These are phyloP conservation scores for Cutaneotrichosporon sp. DNA, from an alignment of 1,284 basidiomycete genomes.

Conservation along the genomic window DNA sequence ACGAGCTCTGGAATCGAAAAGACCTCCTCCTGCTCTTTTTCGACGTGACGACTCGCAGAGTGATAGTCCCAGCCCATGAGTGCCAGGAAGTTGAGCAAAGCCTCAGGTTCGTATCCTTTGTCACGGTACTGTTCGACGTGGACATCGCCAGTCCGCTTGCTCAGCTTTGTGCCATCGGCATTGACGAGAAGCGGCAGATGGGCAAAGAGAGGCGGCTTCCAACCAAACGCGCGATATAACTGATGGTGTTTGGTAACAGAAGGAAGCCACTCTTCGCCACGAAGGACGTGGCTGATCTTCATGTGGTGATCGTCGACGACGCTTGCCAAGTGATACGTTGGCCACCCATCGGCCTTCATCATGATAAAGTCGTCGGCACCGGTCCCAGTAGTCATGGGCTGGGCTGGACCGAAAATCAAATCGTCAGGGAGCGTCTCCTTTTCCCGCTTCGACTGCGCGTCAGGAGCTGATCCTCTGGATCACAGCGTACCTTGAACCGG, in stretches of 20 bases:
- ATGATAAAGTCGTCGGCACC: constrained; percentile 77
- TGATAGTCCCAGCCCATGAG: constrained; percentile 83
- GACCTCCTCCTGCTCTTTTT: constrained; percentile 26
- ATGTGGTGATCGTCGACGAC: constrained; percentile 95
- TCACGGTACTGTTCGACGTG: constrained; percentile 77
- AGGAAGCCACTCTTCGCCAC: constrained; percentile 95
- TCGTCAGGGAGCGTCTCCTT: constrained; percentile 21
- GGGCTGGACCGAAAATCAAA: constrained; percentile 31
- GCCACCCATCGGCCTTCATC: constrained; percentile 85
- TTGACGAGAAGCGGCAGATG: constrained; percentile 90
- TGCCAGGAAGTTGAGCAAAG: constrained; percentile 87
- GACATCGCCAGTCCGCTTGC: constrained; percentile 86
- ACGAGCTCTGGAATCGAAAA: constrained; percentile 41
- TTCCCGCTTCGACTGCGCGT: constrained; percentile 18
- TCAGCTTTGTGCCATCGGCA: constrained; percentile 87
- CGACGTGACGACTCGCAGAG: constrained; percentile 13
- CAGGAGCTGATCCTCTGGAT: not conserved
- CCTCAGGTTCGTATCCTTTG: constrained; percentile 83
- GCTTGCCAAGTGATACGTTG: constrained; percentile 94
- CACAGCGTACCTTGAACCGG: constrained; percentile 68
- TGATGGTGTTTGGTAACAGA: constrained; percentile 90
- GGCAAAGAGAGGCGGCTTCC: constrained; percentile 72
- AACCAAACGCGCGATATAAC: constrained; percentile 72
- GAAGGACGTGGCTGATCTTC: constrained; percentile 89
- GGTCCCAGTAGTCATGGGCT: constrained; percentile 20